Percentiles rank a stretch among this genome's conserved stretches.
Conservation (phyloP, 2,329 filamentous ascomycete species). For the Aspergillus transmontanensis region DNA sequence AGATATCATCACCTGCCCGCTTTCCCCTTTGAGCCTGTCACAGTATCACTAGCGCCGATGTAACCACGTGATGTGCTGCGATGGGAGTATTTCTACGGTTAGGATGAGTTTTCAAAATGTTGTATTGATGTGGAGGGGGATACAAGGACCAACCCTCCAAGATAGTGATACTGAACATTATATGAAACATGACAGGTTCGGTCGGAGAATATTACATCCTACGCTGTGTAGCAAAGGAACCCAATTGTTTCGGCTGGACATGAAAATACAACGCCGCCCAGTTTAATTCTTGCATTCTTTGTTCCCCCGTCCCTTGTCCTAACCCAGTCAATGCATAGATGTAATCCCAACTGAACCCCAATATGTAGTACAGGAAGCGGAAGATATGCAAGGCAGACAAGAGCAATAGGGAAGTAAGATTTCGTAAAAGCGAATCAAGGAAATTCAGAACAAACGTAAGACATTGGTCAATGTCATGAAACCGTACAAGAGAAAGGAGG, state of each 20-base stretch:
- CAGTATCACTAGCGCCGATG: too few relatives aligned
- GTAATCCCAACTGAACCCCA: constrained; percentile 26
- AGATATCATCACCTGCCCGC: not conserved
- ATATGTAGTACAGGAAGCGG: constrained; percentile 29
- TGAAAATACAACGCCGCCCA: constrained; percentile 18
- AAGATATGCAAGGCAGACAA: constrained; percentile 26
- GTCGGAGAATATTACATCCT: not conserved
- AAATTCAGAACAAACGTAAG: constrained; percentile 26
- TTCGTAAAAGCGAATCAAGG: constrained; percentile 21
- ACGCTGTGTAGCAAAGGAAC: not conserved
- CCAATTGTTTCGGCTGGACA: constrained; percentile 3
- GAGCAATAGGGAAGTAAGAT: constrained; percentile 21
- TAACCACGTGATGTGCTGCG: not conserved
- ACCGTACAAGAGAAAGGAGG: constrained; percentile 19
- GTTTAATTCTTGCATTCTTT: constrained; percentile 26
- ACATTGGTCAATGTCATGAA: constrained; percentile 24
- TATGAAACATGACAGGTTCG: not conserved
- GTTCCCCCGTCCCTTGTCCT: constrained; percentile 18
- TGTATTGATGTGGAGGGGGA: not conserved
- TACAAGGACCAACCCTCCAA: not conserved
- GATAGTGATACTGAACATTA: not conserved
- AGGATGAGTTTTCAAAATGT: not conserved
- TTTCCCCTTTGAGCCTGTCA: not conserved
- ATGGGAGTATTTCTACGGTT: not conserved
- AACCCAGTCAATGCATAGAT: constrained; percentile 27